A percentile compares a stretch with the other conserved stretches of the same genome.
phyloP scores from a whole-genome alignment of 2,329 filamentous ascomycete species.

The Coleophoma cylindrospora region DNA sequence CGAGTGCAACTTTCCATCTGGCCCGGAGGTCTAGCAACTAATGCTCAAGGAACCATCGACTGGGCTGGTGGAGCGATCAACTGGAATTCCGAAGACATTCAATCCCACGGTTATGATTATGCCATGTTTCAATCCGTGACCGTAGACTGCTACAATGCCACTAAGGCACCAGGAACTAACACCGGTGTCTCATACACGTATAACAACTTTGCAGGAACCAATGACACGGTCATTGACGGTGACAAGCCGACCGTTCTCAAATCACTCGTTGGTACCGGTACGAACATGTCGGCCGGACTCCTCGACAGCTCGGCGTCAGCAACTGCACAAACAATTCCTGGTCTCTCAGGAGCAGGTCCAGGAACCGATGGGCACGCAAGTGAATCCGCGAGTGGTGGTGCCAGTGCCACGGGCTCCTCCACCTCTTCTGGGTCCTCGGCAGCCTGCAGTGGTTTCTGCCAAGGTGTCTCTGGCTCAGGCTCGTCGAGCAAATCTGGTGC shows the following conservation, averaged over 20 bases:
- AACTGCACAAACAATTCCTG: constrained; percentile 43
- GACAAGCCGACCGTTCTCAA: constrained; percentile 71
- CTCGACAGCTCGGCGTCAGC: constrained; percentile 23
- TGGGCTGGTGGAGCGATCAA: constrained; percentile 91
- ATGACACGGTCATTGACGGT: constrained; percentile 72
- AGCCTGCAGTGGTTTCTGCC: constrained; percentile 21
- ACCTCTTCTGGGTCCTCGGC: constrained; percentile 14
- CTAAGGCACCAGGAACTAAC: constrained; percentile 58
- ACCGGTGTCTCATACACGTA: constrained; percentile 72
- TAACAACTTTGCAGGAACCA: constrained; percentile 58
- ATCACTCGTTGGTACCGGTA: constrained; percentile 76
- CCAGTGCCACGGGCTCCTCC: constrained; percentile 12
- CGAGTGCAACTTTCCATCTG: constrained; percentile 93
- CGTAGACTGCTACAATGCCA: constrained; percentile 78
- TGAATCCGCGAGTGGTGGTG: constrained; percentile 23
- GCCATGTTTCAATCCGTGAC: constrained; percentile 70
- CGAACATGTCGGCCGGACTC: constrained; percentile 57
- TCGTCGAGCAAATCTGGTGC: constrained; percentile 14
- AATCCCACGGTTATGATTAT: constrained; percentile 83
- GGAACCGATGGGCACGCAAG: constrained; percentile 24
- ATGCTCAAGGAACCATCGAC: constrained; percentile 76
- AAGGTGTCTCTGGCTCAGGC: constrained; percentile 18
- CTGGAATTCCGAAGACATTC: constrained; percentile 79
- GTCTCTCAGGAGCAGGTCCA: constrained; percentile 45
- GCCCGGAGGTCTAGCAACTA: constrained; percentile 79